Percentiles rank a stretch among this genome's conserved stretches.
These are phyloP conservation scores for Diaporthe humulicola DNA, from an alignment of 2,329 filamentous ascomycete species.

Conservation along the genomic window DNA sequence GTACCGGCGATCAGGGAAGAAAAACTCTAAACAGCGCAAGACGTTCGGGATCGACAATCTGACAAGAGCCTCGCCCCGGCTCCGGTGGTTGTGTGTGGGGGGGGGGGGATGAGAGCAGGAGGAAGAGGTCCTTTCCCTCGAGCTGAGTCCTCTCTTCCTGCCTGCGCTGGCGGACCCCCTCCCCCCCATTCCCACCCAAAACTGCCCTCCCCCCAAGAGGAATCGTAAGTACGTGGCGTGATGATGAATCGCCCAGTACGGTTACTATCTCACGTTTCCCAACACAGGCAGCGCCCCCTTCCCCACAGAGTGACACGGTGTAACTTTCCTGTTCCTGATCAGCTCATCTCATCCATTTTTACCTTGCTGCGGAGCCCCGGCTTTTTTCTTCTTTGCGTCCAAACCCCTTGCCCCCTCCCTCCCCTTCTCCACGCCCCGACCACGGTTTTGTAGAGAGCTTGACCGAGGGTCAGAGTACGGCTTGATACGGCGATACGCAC, in stretches of 20 bases:
- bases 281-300: constrained; percentile 26
- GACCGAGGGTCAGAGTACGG: background rate
- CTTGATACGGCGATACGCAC: constrained; percentile 5
- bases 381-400: background rate
- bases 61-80: constrained; percentile 31
- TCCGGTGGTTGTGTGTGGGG: background rate
- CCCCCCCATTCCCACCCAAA: background rate
- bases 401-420: background rate
- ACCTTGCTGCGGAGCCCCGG: constrained; percentile 27
- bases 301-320: constrained; percentile 33
- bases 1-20: constrained; percentile 28
- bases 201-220: background rate
- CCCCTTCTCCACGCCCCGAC: background rate
- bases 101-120: background rate
- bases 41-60: constrained; percentile 31
- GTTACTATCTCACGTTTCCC: constrained; percentile 18
- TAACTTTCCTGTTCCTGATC: constrained; percentile 33
- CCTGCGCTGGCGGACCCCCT: background rate
- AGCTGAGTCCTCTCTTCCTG: constrained; percentile 17
- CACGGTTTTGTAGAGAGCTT: background rate
- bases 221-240: constrained; percentile 29
- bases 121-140: background rate
- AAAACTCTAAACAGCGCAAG: constrained; percentile 33
- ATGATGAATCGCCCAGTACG: constrained; percentile 25
- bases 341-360: constrained; percentile 19